Percentiles rank a stretch among this genome's conserved stretches.
These are phyloP conservation scores for Umbellularia californica DNA, from an alignment of 164 flowering plant species.

Conservation along the genomic window DNA sequence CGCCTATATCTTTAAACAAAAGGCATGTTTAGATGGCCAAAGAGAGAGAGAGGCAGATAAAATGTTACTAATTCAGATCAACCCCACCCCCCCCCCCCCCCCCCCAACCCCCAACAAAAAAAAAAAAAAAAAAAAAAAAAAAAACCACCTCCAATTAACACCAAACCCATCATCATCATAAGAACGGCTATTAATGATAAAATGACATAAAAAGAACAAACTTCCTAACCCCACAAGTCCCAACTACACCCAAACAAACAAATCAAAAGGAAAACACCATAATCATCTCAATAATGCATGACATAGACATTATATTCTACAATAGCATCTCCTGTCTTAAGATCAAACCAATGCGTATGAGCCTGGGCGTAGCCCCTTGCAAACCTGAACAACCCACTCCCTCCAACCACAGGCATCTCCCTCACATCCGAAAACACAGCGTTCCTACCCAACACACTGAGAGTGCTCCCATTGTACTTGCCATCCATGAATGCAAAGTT, in stretches of 20 bases:
- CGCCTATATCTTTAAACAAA: no score
- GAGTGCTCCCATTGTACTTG: slow-evolving; percentile 39
- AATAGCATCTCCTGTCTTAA: slow-evolving; percentile 28
- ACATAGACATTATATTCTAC: slow-evolving; percentile 44
- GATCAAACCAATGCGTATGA: slow-evolving; percentile 23
- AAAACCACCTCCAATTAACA: not conserved
- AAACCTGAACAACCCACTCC: slow-evolving; percentile 37
- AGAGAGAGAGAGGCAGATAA: no score
- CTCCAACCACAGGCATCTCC: slow-evolving; percentile 51
- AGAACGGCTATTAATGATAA: not conserved
- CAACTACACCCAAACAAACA: not conserved
- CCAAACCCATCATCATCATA: no score
- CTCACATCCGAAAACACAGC: slow-evolving; percentile 19
- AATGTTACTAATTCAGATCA: no score
- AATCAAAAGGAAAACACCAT: not conserved
- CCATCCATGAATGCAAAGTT: slow-evolving; percentile 39
- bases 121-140: no score
- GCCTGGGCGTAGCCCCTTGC: slow-evolving; percentile 38
- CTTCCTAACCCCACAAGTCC: no score
- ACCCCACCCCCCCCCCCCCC: no score
- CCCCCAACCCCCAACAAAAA: no score
- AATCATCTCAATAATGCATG: slow-evolving; percentile 26
- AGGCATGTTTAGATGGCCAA: no score
- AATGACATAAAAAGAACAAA: not conserved
- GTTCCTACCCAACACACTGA: slow-evolving; percentile 45